A percentile compares a stretch with the other conserved stretches of the same genome.
Conservation (phyloP, 192 early-diverging fungal species). For the Coemansia sp. region DNA sequence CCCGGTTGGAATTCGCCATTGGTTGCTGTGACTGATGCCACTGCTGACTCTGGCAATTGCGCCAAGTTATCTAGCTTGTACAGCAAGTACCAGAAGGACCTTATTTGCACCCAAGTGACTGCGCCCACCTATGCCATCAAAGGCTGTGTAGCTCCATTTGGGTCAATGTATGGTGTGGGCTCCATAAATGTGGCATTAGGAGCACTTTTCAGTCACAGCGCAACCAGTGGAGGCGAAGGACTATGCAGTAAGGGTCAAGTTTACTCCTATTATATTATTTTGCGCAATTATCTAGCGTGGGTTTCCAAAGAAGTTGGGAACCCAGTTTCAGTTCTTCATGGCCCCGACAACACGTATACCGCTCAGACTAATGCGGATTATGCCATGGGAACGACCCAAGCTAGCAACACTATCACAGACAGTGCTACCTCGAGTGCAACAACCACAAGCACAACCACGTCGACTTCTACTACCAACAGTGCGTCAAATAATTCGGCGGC, state of each 20-base stretch:
- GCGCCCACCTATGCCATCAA: neutral
- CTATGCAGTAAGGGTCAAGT: slow-evolving; percentile 1
- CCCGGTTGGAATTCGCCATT: neutral
- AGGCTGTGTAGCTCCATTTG: neutral
- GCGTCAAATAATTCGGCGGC: neutral
- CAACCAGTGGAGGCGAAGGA: neutral
- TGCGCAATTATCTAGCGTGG: slow-evolving; percentile 8
- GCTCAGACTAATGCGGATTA: neutral
- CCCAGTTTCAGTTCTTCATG: slow-evolving; percentile 2
- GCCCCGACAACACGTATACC: neutral
- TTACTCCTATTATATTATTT: neutral
- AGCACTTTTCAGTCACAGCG: neutral
- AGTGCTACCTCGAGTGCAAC: neutral
- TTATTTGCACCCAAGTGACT: slow-evolving; percentile 8
- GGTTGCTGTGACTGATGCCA: neutral
- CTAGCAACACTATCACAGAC: neutral
- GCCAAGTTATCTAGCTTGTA: neutral
- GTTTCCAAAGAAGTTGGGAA: neutral
- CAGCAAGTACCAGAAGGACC: neutral
- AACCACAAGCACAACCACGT: neutral
- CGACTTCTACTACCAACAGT: neutral
- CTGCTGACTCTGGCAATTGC: neutral
- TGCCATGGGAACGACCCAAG: neutral
- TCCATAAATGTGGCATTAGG: neutral
- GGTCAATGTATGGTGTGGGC: neutral